Percentiles rank a stretch among this genome's conserved stretches.
Evolutionary conservation across 306 rosid genomes (phyloP).

Genomic region (Cucurbita ficifolia): DNA sequence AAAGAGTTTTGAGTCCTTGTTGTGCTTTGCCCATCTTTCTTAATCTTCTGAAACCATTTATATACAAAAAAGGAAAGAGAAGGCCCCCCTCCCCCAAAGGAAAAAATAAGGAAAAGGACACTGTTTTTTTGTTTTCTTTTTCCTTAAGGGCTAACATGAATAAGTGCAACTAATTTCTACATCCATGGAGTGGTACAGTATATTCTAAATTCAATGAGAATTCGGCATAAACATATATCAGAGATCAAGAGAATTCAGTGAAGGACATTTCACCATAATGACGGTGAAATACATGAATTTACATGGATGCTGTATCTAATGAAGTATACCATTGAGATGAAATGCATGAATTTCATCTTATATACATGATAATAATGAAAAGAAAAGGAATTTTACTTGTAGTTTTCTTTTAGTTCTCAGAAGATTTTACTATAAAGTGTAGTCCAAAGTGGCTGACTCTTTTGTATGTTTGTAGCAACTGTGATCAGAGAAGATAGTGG

Average conservation of each 20-base stretch:
- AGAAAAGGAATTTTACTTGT: background rate
- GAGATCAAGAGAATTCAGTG: background rate
- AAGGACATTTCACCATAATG: background rate
- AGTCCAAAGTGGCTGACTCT: conserved; percentile 1
- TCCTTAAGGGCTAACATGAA: background rate
- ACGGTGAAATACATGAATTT: background rate
- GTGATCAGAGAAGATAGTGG: conserved; percentile 83
- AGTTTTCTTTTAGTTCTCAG: background rate
- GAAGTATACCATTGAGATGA: background rate
- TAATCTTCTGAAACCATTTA: background rate
- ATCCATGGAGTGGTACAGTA: background rate
- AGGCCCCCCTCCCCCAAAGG: background rate
- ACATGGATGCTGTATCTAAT: background rate
- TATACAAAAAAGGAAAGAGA: background rate
- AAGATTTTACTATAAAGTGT: background rate
- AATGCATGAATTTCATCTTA: background rate
- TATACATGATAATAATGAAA: background rate
- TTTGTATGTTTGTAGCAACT: conserved; percentile 38
- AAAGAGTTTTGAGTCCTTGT: background rate
- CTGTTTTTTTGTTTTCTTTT: background rate
- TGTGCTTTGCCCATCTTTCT: background rate
- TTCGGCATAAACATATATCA: background rate
- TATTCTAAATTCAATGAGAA: background rate
- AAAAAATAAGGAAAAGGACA: background rate
- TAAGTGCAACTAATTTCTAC: background rate